These are phyloP conservation scores for Nothomitra cinnamomea DNA, from an alignment of 2,329 filamentous ascomycete species.

Conservation along the genomic window DNA sequence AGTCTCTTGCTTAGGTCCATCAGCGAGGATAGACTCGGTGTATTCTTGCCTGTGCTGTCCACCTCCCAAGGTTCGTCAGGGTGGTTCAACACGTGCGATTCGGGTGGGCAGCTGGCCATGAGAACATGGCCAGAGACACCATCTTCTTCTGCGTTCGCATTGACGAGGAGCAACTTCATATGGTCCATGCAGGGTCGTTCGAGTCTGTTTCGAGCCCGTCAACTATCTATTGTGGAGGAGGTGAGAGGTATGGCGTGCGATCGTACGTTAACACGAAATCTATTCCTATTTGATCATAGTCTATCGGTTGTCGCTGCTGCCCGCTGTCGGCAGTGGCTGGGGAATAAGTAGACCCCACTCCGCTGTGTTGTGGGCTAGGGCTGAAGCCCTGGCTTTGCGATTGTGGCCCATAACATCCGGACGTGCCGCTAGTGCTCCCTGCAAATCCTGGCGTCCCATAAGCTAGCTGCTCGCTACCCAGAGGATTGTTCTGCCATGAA, in stretches of 20 bases:
- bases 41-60: slow-evolving; percentile 65
- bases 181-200: slow-evolving; percentile 91
- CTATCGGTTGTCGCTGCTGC: slow-evolving; percentile 17
- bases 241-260: slow-evolving; percentile 48
- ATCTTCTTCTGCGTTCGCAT: slow-evolving; percentile 40
- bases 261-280: slow-evolving; percentile 87
- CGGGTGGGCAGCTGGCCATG: slow-evolving; percentile 81
- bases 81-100: slow-evolving; percentile 38
- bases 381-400: background rate
- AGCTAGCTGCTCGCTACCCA: slow-evolving; percentile 23
- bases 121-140: slow-evolving; percentile 75
- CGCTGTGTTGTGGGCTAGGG: background rate
- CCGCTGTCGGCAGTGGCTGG: background rate
- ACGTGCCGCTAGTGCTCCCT: background rate
- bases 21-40: slow-evolving; percentile 61
- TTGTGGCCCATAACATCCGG: background rate
- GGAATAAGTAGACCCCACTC: background rate
- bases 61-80: slow-evolving; percentile 41
- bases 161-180: slow-evolving; percentile 58
- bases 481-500: slow-evolving; percentile 16
- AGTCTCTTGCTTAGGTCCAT: slow-evolving; percentile 71
- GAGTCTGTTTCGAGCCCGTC: slow-evolving; percentile 35
- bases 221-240: slow-evolving; percentile 35
- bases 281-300: slow-evolving; percentile 71
- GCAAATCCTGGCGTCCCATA: background rate